phyloP scores from a whole-genome alignment of 495 filamentous ascomycete genomes.

The Xylaria acuta region DNA sequence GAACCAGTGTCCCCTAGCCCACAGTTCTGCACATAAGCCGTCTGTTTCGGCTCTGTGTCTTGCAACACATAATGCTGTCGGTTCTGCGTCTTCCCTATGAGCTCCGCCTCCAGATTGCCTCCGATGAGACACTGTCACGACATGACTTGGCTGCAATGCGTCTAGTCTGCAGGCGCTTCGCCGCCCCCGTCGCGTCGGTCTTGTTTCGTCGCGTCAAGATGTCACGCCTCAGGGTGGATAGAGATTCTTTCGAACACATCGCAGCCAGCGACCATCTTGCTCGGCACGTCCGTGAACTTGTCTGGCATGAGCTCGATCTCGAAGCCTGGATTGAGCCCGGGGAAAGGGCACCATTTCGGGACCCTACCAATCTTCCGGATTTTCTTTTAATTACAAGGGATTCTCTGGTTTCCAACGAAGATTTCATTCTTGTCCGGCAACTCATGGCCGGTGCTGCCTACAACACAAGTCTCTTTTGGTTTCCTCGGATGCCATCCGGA shows the following conservation, averaged over 20 bases:
- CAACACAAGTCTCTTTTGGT: neutral
- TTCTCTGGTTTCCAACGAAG: too few species aligned
- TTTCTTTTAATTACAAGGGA: too few species aligned
- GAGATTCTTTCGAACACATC: neutral
- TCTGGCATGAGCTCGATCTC: conserved; percentile 4
- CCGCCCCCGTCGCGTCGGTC: neutral
- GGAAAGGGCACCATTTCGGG: neutral
- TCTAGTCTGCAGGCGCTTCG: neutral
- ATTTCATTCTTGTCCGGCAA: neutral
- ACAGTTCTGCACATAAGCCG: neutral
- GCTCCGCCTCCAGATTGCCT: neutral
- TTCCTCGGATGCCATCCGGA: neutral
- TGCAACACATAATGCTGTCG: neutral
- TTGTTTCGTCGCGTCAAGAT: neutral
- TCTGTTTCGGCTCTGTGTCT: neutral
- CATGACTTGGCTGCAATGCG: neutral
- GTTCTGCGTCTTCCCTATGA: neutral
- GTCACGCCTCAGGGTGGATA: neutral
- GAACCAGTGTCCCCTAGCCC: neutral
- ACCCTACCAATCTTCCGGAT: neutral
- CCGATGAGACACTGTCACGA: neutral
- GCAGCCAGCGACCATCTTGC: neutral
- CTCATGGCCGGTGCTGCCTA: neutral
- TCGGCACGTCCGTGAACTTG: neutral
- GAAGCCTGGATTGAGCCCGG: neutral